Conservation (phyloP, 2,329 filamentous ascomycete species). For the Allantophomopsis lycopodina region DNA sequence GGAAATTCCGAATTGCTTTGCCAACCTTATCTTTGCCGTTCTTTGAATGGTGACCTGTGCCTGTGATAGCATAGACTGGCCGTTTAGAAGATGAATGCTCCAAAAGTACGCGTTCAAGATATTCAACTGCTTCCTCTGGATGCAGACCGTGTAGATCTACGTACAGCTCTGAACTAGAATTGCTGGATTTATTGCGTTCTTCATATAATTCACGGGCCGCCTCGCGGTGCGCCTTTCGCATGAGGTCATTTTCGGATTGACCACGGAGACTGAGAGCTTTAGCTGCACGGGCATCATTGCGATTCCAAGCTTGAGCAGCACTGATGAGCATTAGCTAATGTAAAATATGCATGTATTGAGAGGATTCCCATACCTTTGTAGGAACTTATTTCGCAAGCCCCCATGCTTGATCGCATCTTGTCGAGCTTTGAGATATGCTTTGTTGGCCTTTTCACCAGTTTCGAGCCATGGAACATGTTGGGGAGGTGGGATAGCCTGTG, state of each 20-base stretch:
- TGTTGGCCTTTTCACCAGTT: slow-evolving; percentile 81
- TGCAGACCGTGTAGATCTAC: slow-evolving; percentile 98
- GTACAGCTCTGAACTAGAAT: slow-evolving; percentile 59
- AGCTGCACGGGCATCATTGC: slow-evolving; percentile 89
- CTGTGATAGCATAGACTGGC: slow-evolving; percentile 90
- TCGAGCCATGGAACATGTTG: slow-evolving; percentile 95
- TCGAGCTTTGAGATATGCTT: slow-evolving; percentile 86
- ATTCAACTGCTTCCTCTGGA: slow-evolving; percentile 90
- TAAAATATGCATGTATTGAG: not conserved
- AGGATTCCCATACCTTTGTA: slow-evolving; percentile 58
- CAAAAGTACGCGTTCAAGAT: slow-evolving; percentile 75
- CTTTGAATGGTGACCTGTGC: slow-evolving; percentile 94
- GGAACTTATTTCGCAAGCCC: slow-evolving; percentile 88
- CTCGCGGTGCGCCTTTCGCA: slow-evolving; percentile 93
- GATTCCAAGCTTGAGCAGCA: slow-evolving; percentile 96
- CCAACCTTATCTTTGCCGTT: slow-evolving; percentile 98
- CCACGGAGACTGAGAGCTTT: slow-evolving; percentile 90
- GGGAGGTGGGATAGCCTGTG: slow-evolving; percentile 72
- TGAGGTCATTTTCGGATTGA: slow-evolving; percentile 91
- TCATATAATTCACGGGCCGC: slow-evolving; percentile 87
- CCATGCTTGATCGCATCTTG: slow-evolving; percentile 96
- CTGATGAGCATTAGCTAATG: slow-evolving; percentile 26
- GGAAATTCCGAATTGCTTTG: slow-evolving; percentile 78
- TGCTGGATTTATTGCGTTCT: slow-evolving; percentile 66
- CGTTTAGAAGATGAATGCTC: slow-evolving; percentile 63